Conservation (phyloP, 1,284 basidiomycete species). For the Bondarzewia mesenterica region DNA sequence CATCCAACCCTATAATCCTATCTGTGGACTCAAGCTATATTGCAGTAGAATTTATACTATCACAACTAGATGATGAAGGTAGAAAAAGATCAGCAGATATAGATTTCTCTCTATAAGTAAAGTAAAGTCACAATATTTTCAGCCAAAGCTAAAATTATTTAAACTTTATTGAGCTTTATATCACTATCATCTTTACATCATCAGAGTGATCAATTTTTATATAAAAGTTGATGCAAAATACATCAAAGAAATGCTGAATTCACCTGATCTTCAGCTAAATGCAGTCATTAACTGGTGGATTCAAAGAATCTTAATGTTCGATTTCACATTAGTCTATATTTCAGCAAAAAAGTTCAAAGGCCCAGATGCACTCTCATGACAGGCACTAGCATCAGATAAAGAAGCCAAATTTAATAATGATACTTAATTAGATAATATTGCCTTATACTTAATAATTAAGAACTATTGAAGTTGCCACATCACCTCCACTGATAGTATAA, state of each 20-base stretch:
- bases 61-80: constrained; percentile 18
- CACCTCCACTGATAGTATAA: not conserved
- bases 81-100: not conserved
- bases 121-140: constrained; percentile 27
- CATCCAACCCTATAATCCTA: constrained; percentile 18
- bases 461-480: not conserved
- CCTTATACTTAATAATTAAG: constrained; percentile 7
- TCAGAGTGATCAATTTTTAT: constrained; percentile 6
- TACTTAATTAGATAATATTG: constrained; percentile 21
- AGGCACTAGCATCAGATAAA: constrained; percentile 4
- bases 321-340: constrained; percentile 27
- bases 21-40: constrained; percentile 25
- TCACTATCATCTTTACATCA: not conserved
- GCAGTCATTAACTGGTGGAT: constrained; percentile 6
- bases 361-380: constrained; percentile 23
- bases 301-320: constrained; percentile 22
- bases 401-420: not conserved
- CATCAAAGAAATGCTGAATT: constrained; percentile 29
- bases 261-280: constrained; percentile 25
- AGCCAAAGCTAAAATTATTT: constrained; percentile 34
- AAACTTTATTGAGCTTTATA: constrained; percentile 25
- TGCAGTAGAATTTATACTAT: constrained; percentile 24
- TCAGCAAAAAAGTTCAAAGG: constrained; percentile 15
- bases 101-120: constrained; percentile 26
- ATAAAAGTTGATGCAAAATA: constrained; percentile 29